Evolutionary conservation across 805 yeast species (phyloP).

Genomic region (Candida methanosorbosa): DNA sequence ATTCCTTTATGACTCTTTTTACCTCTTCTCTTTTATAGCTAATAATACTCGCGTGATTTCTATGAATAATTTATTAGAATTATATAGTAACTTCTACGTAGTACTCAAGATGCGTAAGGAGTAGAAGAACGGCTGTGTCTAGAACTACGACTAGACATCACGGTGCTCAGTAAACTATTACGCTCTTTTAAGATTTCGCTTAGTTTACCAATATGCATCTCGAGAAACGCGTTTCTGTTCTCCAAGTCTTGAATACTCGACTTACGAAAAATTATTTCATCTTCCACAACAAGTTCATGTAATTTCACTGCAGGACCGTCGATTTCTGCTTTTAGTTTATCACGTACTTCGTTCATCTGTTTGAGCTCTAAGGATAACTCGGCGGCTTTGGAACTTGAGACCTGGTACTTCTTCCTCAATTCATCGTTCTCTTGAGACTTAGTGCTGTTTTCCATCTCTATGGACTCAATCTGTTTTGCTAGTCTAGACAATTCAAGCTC

Average conservation of each 20-base stretch:
- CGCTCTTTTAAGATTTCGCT: background rate
- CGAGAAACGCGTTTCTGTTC: slow-evolving; percentile 17
- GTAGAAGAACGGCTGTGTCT: slow-evolving; percentile 1
- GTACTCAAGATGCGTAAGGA: too few relatives aligned
- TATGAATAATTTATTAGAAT: too few relatives aligned
- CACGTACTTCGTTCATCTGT: slow-evolving; percentile 14
- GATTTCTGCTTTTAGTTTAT: slow-evolving; percentile 18
- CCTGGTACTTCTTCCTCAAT: slow-evolving; percentile 35
- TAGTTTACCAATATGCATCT: slow-evolving; percentile 1
- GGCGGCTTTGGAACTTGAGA: slow-evolving; percentile 37
- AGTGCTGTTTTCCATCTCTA: slow-evolving; percentile 9
- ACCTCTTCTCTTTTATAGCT: too few relatives aligned
- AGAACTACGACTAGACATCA: background rate
- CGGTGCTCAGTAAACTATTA: background rate
- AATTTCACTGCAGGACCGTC: slow-evolving; percentile 27
- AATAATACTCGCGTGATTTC: too few relatives aligned
- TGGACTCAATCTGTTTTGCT: slow-evolving; percentile 3
- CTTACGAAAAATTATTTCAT: slow-evolving; percentile 6
- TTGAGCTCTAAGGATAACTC: slow-evolving; percentile 25
- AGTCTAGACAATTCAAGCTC: slow-evolving; percentile 7
- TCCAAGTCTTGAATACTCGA: slow-evolving; percentile 2
- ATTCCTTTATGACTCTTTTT: too few relatives aligned
- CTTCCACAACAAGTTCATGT: slow-evolving; percentile 9
- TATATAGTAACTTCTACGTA: too few relatives aligned
- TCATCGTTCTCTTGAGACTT: slow-evolving; percentile 16